Evolutionary conservation across 106 monocot genomes (phyloP).

Genomic region (Dendrobium huoshanense): DNA sequence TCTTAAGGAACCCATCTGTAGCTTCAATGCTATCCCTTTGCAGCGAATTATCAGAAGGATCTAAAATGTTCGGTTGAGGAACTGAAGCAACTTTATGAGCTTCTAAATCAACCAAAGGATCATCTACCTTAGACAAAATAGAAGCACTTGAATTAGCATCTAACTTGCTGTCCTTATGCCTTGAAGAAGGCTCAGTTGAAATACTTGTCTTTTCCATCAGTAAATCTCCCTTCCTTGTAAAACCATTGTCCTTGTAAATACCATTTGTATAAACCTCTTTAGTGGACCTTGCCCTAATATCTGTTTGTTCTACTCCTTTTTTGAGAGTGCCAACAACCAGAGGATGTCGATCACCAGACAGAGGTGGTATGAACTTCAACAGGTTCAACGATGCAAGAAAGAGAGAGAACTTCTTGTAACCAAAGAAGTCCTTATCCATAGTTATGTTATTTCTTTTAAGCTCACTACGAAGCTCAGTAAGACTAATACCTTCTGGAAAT

Average conservation of each 20-base stretch:
- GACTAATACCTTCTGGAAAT: conserved; percentile 58
- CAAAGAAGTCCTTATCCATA: conserved; percentile 64
- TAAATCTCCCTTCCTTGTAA: neutral
- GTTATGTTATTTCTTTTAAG: conserved; percentile 44
- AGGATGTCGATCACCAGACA: conserved; percentile 29
- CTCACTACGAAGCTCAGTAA: conserved; percentile 41
- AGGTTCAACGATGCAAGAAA: conserved; percentile 56
- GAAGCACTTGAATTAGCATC: conserved; percentile 6
- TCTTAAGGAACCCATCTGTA: conserved; percentile 29
- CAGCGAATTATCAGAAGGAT: conserved; percentile 1
- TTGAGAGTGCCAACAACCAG: conserved; percentile 28
- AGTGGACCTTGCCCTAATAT: conserved; percentile 16
- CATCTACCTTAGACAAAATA: conserved; percentile 7
- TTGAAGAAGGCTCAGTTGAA: neutral
- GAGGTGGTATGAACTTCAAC: conserved; percentile 37
- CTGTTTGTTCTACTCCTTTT: conserved; percentile 19
- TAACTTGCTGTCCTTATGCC: neutral
- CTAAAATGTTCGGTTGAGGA: neutral
- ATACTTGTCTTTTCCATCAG: neutral
- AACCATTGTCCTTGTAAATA: conserved; percentile 1
- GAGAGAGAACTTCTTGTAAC: conserved; percentile 63
- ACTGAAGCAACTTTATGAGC: conserved; percentile 2
- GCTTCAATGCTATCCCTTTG: neutral
- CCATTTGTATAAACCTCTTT: conserved; percentile 11
- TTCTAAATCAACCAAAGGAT: conserved; percentile 9